phyloP scores from a whole-genome alignment of 176 grass and related monocot genomes.

The Carex littledalei region DNA sequence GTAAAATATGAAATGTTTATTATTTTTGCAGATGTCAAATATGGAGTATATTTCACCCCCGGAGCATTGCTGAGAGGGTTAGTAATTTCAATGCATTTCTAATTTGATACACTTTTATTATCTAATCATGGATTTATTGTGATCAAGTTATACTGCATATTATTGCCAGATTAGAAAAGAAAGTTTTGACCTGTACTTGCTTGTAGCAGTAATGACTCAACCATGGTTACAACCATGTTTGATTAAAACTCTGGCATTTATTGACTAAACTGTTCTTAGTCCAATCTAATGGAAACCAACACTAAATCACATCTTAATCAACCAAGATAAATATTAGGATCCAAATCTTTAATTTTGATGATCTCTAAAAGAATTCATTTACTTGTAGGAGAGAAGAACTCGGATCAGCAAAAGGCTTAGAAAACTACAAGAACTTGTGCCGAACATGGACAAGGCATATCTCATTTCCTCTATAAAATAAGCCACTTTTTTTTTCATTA shows the following conservation, averaged over 20 bases:
- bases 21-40: slow-evolving; percentile 36
- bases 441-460: slow-evolving; percentile 95
- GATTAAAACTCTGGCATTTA: background rate
- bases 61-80: slow-evolving; percentile 93
- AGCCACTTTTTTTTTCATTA: background rate
- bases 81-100: background rate
- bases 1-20: background rate
- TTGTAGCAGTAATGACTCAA: background rate
- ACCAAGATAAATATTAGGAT: background rate
- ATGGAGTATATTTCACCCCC: slow-evolving; percentile 80
- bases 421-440: slow-evolving; percentile 85
- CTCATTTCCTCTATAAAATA: background rate
- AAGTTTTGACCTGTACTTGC: background rate
- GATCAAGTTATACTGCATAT: background rate
- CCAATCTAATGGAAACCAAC: background rate
- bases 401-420: slow-evolving; percentile 87
- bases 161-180: background rate
- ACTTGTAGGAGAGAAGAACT: slow-evolving; percentile 87
- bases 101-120: background rate
- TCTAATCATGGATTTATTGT: background rate
- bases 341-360: background rate
- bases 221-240: background rate
- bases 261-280: too few species aligned
- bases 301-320: background rate
- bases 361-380: background rate